Conservation (phyloP, 2,329 filamentous ascomycete species). For the Coniochaeta sp. region DNA sequence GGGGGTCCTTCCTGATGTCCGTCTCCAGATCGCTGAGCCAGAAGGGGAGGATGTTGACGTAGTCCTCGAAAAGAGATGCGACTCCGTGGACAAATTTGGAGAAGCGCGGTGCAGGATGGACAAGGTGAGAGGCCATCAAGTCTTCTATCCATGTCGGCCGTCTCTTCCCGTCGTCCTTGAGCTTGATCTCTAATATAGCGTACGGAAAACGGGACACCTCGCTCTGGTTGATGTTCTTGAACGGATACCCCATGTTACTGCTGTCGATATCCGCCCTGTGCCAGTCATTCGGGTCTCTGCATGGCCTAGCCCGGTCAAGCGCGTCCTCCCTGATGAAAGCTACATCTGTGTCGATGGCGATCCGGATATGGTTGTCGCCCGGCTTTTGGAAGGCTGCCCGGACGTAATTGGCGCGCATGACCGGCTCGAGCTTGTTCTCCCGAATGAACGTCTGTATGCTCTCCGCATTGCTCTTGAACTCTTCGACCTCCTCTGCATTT, state of each 20-base stretch:
- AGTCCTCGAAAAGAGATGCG: conserved; percentile 85
- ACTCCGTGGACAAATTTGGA: conserved; percentile 96
- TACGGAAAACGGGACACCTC: conserved; percentile 89
- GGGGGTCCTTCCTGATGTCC: conserved; percentile 90
- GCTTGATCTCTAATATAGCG: conserved; percentile 86
- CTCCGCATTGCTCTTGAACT: conserved; percentile 64
- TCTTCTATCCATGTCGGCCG: conserved; percentile 83
- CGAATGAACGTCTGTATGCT: conserved; percentile 76
- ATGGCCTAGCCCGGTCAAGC: conserved; percentile 76
- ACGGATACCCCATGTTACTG: conserved; percentile 76
- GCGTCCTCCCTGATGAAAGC: conserved; percentile 77
- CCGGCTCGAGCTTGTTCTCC: conserved; percentile 70
- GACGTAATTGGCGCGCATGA: conserved; percentile 86
- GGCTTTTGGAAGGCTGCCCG: conserved; percentile 96
- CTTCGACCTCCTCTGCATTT: conserved; percentile 56
- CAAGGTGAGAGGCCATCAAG: conserved; percentile 84
- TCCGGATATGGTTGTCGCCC: conserved; percentile 79
- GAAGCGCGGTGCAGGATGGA: conserved; percentile 83
- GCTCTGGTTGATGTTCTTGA: conserved; percentile 78
- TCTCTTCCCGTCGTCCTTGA: conserved; percentile 57
- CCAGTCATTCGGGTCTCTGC: conserved; percentile 83
- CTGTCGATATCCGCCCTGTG: conserved; percentile 87
- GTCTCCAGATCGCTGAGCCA: conserved; percentile 89
- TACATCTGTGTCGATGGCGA: conserved; percentile 88
- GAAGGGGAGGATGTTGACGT: conserved; percentile 93